phyloP scores from a whole-genome alignment of 2,329 filamentous ascomycete species.

The Fusarium sublunatum region DNA sequence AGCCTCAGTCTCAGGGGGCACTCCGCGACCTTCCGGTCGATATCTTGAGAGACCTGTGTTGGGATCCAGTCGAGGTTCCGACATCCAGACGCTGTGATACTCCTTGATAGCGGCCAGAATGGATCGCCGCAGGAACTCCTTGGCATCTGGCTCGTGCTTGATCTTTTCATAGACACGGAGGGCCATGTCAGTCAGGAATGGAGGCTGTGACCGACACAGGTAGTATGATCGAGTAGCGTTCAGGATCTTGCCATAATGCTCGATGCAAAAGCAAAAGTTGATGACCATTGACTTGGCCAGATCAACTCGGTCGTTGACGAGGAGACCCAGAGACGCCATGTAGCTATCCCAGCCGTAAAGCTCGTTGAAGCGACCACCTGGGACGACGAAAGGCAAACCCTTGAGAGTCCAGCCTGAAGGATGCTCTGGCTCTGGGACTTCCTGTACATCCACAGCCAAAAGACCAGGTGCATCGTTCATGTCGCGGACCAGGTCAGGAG shows the following conservation, averaged over 20 bases:
- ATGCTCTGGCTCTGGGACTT: constrained; percentile 68
- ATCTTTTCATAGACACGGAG: constrained; percentile 94
- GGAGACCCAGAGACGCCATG: constrained; percentile 92
- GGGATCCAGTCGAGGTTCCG: constrained; percentile 80
- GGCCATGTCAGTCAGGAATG: constrained; percentile 97
- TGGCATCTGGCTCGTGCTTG: constrained; percentile 81
- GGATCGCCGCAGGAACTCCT: constrained; percentile 82
- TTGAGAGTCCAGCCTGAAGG: constrained; percentile 76
- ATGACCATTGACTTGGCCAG: constrained; percentile 93
- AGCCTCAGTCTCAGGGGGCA: constrained; percentile 91
- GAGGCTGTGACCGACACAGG: constrained; percentile 90
- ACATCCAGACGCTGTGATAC: constrained; percentile 90
- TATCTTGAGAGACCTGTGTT: constrained; percentile 86
- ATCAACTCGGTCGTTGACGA: constrained; percentile 86
- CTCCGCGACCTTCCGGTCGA: constrained; percentile 82
- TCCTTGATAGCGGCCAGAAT: constrained; percentile 96
- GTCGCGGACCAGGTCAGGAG: constrained; percentile 81
- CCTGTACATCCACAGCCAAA: constrained; percentile 89
- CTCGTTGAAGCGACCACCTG: constrained; percentile 97
- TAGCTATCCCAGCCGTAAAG: constrained; percentile 99
- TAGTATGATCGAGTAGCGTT: constrained; percentile 98
- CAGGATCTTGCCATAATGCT: constrained; percentile 97
- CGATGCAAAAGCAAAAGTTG: constrained; percentile 98
- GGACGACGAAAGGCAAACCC: constrained; percentile 95
- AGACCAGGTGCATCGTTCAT: constrained; percentile 90